These are phyloP conservation scores for Sphaerosporella brunnea DNA, from an alignment of 495 filamentous ascomycete species.

Conservation along the genomic window DNA sequence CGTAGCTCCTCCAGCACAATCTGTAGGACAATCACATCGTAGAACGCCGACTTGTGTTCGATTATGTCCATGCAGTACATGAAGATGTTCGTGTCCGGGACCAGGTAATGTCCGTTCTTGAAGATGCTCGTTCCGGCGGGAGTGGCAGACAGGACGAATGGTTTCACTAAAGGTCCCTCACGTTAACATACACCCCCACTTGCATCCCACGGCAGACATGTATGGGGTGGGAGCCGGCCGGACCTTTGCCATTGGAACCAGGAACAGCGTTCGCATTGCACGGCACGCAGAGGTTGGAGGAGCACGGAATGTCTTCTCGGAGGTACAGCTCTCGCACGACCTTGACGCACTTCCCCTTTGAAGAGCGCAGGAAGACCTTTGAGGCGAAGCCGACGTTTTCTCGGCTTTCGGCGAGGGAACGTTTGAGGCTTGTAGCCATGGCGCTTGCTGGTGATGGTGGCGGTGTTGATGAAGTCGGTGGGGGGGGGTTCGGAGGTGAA, in stretches of 20 bases:
- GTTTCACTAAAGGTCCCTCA: slow-evolving; percentile 35
- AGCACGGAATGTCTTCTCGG: slow-evolving; percentile 91
- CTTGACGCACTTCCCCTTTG: slow-evolving; percentile 94
- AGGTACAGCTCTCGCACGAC: slow-evolving; percentile 94
- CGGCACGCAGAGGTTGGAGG: slow-evolving; percentile 63
- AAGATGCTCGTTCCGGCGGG: slow-evolving; percentile 68
- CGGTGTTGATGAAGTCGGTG: no score
- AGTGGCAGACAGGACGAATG: slow-evolving; percentile 71
- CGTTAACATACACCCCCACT: slow-evolving; percentile 18
- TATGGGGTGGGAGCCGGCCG: neutral
- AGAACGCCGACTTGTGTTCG: slow-evolving; percentile 77
- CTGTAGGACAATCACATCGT: slow-evolving; percentile 87
- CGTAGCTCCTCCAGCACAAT: slow-evolving; percentile 90
- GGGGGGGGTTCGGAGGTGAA: no score
- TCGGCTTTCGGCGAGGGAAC: slow-evolving; percentile 68
- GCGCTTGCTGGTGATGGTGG: neutral
- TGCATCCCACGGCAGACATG: no score
- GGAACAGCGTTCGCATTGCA: slow-evolving; percentile 54
- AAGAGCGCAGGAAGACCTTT: slow-evolving; percentile 83
- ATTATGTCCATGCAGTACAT: slow-evolving; percentile 92
- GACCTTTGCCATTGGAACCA: slow-evolving; percentile 46
- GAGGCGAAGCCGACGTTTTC: slow-evolving; percentile 75
- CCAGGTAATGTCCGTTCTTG: slow-evolving; percentile 78
- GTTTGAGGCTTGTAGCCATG: slow-evolving; percentile 49
- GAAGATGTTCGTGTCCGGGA: slow-evolving; percentile 92